Evolutionary conservation across 495 filamentous ascomycete species (phyloP), one percentile per base, ranked within the genome.

Genomic region (Xeromyces bisporus): DNA sequence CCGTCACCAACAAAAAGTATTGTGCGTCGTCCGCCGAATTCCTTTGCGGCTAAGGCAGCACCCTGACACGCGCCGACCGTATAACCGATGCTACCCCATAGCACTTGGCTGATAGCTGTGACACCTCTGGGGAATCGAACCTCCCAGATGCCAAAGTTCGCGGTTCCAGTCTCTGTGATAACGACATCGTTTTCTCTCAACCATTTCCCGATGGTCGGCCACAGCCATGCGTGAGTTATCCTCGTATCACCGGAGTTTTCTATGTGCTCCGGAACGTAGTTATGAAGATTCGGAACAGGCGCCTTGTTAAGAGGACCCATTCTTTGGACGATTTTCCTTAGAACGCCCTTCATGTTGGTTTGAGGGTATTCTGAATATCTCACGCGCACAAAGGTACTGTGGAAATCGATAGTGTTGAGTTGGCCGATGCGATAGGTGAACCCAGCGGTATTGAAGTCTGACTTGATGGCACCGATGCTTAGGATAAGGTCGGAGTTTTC

Each of bases 1-100:
- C 86, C 86, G 41, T 94, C 86, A 27, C 85, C 86, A 10, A 83
- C 81, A 39, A 89, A 85, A 32, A 94, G 58, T 30, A 94, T 73
- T 1, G 78, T 81, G 15, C 80, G 65, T 13, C 71, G 60, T 23
- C 67, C 50, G 0, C 39, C 46, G n/a, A 48, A 50, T 39, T 87
- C 81, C 34, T 74, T 72, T 0, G 69, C 67, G 4, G 77, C 81
- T 27, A 85, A 51, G 1, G 73, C 75, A 3, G 79, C 79, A 18
- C 81, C 81, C 46, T 83, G 78, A 29, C 75, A 73, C 7, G 80
- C 75, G 12, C 80, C 80, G 16, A 85, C 72, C 0, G 80, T 73
- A 51, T 80, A 87, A 0, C 77, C 84, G 42, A 93, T 92, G 35
- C 74, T 81, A 23, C 85, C 83, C 81, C 83, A 92, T 7, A 93